Evolutionary conservation across 2,329 filamentous ascomycete species (phyloP).

Genomic region (Coniella vitis): DNA sequence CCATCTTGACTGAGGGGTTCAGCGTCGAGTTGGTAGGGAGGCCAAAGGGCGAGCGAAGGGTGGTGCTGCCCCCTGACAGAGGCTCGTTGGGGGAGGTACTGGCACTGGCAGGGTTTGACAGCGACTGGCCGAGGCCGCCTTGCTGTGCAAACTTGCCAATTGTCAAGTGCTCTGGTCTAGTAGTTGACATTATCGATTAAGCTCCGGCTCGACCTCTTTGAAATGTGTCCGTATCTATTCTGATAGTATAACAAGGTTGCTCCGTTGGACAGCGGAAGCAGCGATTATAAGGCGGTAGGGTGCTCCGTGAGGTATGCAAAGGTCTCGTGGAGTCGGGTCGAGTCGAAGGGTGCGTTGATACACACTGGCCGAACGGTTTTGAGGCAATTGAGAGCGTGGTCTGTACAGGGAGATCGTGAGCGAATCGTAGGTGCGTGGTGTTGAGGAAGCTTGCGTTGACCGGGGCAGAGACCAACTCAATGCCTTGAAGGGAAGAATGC

Average conservation of each 20-base stretch:
- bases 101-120: constrained; percentile 54
- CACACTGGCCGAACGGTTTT: neutral
- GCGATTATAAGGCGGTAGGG: neutral
- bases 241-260: neutral
- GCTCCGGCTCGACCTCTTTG: constrained; percentile 41
- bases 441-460: neutral
- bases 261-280: neutral
- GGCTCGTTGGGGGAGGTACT: constrained; percentile 76
- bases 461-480: neutral
- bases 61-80: constrained; percentile 44
- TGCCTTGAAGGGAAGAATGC: neutral
- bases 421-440: neutral
- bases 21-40: constrained; percentile 50
- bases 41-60: constrained; percentile 66
- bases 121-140: constrained; percentile 17
- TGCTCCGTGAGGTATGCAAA: constrained; percentile 12
- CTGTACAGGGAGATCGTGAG: neutral
- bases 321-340: constrained; percentile 7
- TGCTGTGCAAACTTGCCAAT: constrained; percentile 72
- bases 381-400: neutral
- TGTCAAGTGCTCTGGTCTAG: constrained; percentile 79
- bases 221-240: constrained; percentile 17
- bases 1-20: constrained; percentile 52
- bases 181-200: constrained; percentile 92
- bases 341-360: neutral